These are phyloP conservation scores for Candida odintsovae DNA, from an alignment of 805 yeast genomes.

Conservation along the genomic window DNA sequence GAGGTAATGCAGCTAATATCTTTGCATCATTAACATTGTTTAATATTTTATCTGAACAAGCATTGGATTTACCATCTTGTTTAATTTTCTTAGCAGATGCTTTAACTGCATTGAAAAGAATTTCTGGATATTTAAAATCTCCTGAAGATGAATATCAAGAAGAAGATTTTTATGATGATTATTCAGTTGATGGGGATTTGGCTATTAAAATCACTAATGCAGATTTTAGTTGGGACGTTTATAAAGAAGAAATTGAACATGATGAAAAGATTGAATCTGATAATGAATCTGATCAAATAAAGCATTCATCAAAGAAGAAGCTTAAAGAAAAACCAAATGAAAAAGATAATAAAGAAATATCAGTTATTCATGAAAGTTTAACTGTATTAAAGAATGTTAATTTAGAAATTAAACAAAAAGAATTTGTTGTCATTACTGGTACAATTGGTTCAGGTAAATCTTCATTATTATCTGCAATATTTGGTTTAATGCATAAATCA, in stretches of 20 bases:
- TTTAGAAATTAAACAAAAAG: constrained; percentile 53
- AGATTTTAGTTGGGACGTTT: constrained; percentile 59
- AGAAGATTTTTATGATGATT: constrained; percentile 29
- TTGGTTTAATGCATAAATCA: constrained; percentile 63
- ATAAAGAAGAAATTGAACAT: constrained; percentile 6
- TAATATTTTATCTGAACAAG: constrained; percentile 51
- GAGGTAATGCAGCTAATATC: constrained; percentile 50
- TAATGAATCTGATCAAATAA: not conserved
- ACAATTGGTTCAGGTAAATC: constrained; percentile 78
- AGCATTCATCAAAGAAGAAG: not conserved
- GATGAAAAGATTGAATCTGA: too few species aligned
- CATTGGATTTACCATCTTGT: constrained; percentile 53
- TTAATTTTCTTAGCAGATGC: constrained; percentile 58
- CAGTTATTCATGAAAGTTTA: constrained; percentile 5
- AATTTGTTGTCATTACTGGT: constrained; percentile 73
- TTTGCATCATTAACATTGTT: constrained; percentile 67
- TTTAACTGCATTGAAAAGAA: constrained; percentile 48
- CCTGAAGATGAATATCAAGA: constrained; percentile 34
- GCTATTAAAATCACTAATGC: constrained; percentile 49
- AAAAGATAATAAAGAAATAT: not conserved
- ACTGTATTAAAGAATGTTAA: constrained; percentile 36
- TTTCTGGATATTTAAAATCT: constrained; percentile 46
- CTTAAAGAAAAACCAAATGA: not conserved
- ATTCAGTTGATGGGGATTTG: constrained; percentile 10
- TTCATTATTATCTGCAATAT: constrained; percentile 58